Base-by-base conservation (phyloP, 2,329 filamentous ascomycete genomes). In the Plenodomus tracheiphilus region DNA sequence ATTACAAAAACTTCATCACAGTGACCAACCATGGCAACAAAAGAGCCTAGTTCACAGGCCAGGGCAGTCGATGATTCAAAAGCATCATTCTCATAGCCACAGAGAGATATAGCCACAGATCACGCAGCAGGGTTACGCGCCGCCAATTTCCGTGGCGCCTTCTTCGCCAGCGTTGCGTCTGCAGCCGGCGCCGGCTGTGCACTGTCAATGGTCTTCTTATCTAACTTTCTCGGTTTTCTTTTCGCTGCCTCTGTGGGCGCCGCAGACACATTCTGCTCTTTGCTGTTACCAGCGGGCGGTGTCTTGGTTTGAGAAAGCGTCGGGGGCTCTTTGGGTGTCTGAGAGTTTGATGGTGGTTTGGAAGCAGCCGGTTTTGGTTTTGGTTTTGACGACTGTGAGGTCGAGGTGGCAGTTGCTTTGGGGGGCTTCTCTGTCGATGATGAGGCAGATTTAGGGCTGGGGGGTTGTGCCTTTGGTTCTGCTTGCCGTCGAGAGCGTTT, bases 221-320 rank as follows among this genome's bases (percentile, higher is more conserved):
- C 47, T 34, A 69, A 18, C 28, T 69, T 69, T 19, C 64, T 62
- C 1, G 65, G 66, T 44, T 66, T 68, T 20, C 51, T 56, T 22
- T 48, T 51, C 20, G 55, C 52, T 15, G 39, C 41, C 6, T 55
- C 45, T n/a, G n/a, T n/a, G 11, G 52, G n/a, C 1, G 50, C 35
- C n/a, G 46, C 35, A 25, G 60, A 28, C 1, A 49, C 4, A 11
- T 53, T 60, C 10, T 59, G 62, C 39, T 65, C 58, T 19, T 62
- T 61, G 6, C 46, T 55, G 0, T 51, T 46, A 2, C 38, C 36
- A 0, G 61, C 51, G 3, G 36, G 22, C 11, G 32, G 22, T n/a
- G 42, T 45, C 42, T 64, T 41, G 18, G 42, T 25, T 40, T 46
- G 49, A 4, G 25, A 21, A 4, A 54, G n/a, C 15, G 50, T 19